Evolutionary conservation across 257 asterid genomes (phyloP).

Genomic region (Buddleja alternifolia): DNA sequence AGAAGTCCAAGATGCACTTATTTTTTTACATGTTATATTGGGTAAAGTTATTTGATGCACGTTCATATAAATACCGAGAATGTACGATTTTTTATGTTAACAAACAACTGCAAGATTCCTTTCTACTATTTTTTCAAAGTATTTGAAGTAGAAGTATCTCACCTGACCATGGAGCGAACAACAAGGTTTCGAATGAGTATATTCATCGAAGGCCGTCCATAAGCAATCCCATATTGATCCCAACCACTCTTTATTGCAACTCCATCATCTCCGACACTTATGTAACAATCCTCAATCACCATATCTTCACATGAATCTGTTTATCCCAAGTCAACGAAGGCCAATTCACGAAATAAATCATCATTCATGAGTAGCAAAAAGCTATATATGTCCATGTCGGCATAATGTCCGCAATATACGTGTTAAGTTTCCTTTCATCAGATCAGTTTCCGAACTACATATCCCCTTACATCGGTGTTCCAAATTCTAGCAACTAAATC

Average conservation of each 20-base stretch:
- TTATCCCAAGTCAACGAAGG: constrained; percentile 17
- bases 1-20: too few species aligned
- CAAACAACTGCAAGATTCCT: background rate
- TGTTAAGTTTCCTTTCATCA: background rate
- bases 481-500: background rate
- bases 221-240: constrained; percentile 91
- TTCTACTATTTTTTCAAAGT: background rate
- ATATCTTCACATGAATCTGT: constrained; percentile 95
- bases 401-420: background rate
- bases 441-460: background rate
- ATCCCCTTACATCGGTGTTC: background rate
- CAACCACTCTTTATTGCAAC: constrained; percentile 98
- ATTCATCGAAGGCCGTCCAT: constrained; percentile 78
- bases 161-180: constrained; percentile 96
- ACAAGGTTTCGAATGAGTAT: constrained; percentile 82
- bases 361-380: background rate
- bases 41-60: background rate
- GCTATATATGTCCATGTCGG: background rate
- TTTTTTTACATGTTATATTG: too few species aligned
- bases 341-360: constrained; percentile 15
- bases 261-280: constrained; percentile 97
- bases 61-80: background rate
- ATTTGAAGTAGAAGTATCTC: constrained; percentile 25
- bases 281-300: constrained; percentile 90
- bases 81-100: background rate